A percentile compares a stretch with the other conserved stretches of the same genome.
phyloP scores from a whole-genome alignment of 192 early-diverging fungal genomes.

The Entomortierella chlamydospora region DNA sequence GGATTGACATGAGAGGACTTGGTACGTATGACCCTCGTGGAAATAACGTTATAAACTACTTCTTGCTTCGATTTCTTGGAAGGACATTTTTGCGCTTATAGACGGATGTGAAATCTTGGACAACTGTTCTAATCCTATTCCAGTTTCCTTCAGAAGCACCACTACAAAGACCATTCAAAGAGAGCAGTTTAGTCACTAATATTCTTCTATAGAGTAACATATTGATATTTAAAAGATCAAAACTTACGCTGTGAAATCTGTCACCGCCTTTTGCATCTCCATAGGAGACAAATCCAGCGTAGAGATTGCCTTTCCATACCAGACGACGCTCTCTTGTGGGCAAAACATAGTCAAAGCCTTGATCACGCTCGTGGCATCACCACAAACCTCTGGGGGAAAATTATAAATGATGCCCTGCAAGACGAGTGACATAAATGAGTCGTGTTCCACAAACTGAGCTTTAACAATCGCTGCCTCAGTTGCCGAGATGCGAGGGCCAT shows the following conservation, averaged over 20 bases:
- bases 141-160: conserved; percentile 62
- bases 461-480: conserved; percentile 51
- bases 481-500: conserved; percentile 22
- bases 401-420: conserved; percentile 67
- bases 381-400: conserved; percentile 66
- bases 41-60: conserved; percentile 8
- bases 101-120: conserved; percentile 67
- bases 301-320: conserved; percentile 63
- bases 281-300: conserved; percentile 58
- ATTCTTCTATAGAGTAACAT: no score
- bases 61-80: conserved; percentile 39
- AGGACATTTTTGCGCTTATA: conserved; percentile 66
- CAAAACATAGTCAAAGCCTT: conserved; percentile 59
- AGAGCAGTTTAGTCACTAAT: neutral
- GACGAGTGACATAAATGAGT: conserved; percentile 57
- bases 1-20: no score
- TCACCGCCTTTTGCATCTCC: conserved; percentile 62
- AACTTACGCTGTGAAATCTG: conserved; percentile 70
- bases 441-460: conserved; percentile 56
- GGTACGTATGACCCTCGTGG: neutral
- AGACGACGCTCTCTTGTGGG: conserved; percentile 59
- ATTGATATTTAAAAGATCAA: no score
- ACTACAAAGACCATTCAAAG: conserved; percentile 39
- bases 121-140: conserved; percentile 61
- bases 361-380: conserved; percentile 66